phyloP scores from a whole-genome alignment of 306 rosid genomes.

The Abrus precatorius region DNA sequence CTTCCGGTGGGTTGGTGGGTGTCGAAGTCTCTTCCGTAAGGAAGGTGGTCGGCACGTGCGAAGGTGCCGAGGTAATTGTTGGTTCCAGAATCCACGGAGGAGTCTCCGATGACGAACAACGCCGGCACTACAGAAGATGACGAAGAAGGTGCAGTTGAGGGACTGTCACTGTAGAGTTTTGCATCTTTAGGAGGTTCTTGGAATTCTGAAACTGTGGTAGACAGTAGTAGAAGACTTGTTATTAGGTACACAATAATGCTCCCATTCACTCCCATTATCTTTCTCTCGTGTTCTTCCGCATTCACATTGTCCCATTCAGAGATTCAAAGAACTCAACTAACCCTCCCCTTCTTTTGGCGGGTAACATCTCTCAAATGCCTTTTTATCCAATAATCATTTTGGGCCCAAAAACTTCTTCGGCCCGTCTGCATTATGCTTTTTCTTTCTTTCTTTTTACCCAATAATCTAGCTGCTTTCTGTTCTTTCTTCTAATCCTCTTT shows the following conservation, averaged over 20 bases:
- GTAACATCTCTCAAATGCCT: slow-evolving; percentile 40
- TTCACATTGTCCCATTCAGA: too few relatives aligned
- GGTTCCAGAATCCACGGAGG: slow-evolving; percentile 87
- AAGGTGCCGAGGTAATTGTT: slow-evolving; percentile 82
- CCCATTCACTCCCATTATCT: neutral
- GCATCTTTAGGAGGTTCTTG: neutral
- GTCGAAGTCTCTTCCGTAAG: slow-evolving; percentile 89
- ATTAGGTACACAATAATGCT: slow-evolving; percentile 30
- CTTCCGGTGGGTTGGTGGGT: slow-evolving; percentile 83
- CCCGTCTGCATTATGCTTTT: neutral
- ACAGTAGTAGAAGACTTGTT: neutral
- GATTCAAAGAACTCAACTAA: neutral
- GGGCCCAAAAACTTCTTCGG: neutral
- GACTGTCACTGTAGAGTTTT: slow-evolving; percentile 10
- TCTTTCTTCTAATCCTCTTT: too few relatives aligned
- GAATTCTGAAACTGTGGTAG: slow-evolving; percentile 21
- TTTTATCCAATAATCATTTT: too few relatives aligned
- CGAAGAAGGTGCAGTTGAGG: slow-evolving; percentile 49
- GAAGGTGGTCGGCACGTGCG: slow-evolving; percentile 83
- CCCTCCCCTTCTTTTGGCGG: slow-evolving; percentile 54
- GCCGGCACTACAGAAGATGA: slow-evolving; percentile 64
- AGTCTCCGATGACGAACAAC: slow-evolving; percentile 85
- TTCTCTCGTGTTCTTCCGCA: neutral
- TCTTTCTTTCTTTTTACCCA: too few relatives aligned
- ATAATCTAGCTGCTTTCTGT: too few relatives aligned